Base-by-base conservation (phyloP, 1,284 basidiomycete species). In the Marasmius fiardii region DNA sequence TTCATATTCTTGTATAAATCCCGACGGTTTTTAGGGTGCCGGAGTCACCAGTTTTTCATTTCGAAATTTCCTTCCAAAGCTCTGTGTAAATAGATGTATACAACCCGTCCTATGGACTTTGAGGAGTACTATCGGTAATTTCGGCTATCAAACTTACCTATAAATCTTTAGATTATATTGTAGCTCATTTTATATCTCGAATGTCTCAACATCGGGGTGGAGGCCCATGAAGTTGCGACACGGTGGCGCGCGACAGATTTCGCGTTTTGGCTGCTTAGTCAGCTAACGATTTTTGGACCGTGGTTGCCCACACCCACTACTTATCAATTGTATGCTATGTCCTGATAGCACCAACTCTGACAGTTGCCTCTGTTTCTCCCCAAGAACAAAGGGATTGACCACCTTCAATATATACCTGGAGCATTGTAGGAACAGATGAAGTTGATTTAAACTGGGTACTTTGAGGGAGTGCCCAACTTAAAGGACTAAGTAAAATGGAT, bases 201-300 rank as follows among this genome's bases (percentile, higher is more conserved):
- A 31, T 14, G 26, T 1, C 3, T 16, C 1, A 3, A 31, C 16
- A 31, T 8, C 4, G 10, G 5, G 10, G 24, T 18, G n/a, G 14
- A 49, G 14, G 26, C n/a, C 1, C 10, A 2, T 7, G 11, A 31
- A 23, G 8, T 26, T 39, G 11, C 16, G 45, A 14, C n/a, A 26
- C 20, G 11, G 24, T 12, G 1, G n/a, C 23, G 28, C 24, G 43
- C 51, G 24, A 44, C 21, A 18, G 16, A 23, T 28, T 43, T 43
- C n/a, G 28, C 18, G 28, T 43, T 18, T 41, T 33, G n/a, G 37
- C n/a, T 53, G 51, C 51, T 53, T 53, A 53, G 51, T 53, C 51
- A 53, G 21, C 39, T 20, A 35, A 53, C 51, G 39, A 10, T 43
- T 53, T 53, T 24, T 12, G 39, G 43, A 53, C 51, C 51, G 39